phyloP scores from a whole-genome alignment of 495 filamentous ascomycete genomes.

The Tuber calosporum region DNA sequence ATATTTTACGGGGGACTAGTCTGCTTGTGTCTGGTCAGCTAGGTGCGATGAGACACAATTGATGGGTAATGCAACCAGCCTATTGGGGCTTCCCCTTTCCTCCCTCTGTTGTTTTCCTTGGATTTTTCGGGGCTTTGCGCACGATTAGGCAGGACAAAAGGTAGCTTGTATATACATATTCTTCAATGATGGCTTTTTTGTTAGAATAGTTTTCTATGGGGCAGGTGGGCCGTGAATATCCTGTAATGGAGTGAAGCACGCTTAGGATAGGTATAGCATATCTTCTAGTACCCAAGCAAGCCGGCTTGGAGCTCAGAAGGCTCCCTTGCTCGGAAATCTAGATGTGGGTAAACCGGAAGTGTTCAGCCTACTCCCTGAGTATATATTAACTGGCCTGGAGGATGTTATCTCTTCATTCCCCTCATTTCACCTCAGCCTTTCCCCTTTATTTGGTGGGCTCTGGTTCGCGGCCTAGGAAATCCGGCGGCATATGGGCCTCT shows the following conservation, averaged over 20 bases:
- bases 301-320: not conserved
- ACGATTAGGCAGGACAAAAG: not conserved
- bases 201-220: not conserved
- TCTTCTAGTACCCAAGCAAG: not conserved
- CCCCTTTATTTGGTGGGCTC: not conserved
- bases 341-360: not conserved
- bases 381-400: not conserved
- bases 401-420: not conserved
- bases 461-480: not conserved
- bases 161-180: not conserved
- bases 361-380: not conserved
- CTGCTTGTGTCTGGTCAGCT: slow-evolving; percentile 94
- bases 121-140: not conserved
- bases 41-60: not conserved
- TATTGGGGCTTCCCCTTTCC: not conserved
- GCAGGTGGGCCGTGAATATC: not conserved
- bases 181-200: not conserved
- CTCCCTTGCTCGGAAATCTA: not conserved
- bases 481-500: not conserved
- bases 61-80: not conserved
- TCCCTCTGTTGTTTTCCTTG: not conserved
- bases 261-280: not conserved
- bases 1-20: slow-evolving; percentile 94
- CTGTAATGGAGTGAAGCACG: not conserved
- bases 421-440: not conserved